Evolutionary conservation across 352 stramenopile species (phyloP).

Genomic region (Phytophthora tubulina): DNA sequence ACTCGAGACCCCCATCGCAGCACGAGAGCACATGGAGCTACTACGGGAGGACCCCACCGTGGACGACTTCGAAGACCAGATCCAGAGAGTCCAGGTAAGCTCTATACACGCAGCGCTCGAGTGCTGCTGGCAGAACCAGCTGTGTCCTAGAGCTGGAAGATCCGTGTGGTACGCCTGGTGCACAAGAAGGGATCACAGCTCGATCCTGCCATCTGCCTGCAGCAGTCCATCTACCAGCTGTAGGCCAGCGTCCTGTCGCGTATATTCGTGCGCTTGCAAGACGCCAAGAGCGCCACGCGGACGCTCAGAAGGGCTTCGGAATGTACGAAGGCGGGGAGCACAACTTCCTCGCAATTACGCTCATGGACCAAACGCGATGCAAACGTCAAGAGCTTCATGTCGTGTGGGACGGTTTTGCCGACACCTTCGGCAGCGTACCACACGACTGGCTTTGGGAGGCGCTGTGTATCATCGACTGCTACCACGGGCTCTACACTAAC

Average conservation of each 20-base stretch:
- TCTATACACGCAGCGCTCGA: constrained; percentile 19
- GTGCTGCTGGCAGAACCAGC: constrained; percentile 30
- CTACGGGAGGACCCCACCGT: background rate
- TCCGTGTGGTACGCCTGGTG: constrained; percentile 27
- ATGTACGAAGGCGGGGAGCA: constrained; percentile 45
- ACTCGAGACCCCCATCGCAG: background rate
- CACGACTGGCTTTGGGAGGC: constrained; percentile 26
- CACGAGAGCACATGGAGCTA: too few relatives aligned
- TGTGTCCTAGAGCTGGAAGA: constrained; percentile 31
- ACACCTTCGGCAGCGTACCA: constrained; percentile 37
- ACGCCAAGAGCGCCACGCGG: background rate
- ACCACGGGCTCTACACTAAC: constrained; percentile 10
- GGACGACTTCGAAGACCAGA: constrained; percentile 41
- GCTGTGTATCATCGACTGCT: constrained; percentile 22
- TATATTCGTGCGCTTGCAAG: too few relatives aligned
- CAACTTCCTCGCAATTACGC: constrained; percentile 33
- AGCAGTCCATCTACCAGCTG: constrained; percentile 49
- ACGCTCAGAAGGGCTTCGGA: constrained; percentile 40
- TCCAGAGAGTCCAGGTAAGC: background rate
- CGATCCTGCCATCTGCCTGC: constrained; percentile 37
- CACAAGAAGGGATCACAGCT: constrained; percentile 36
- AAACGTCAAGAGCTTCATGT: constrained; percentile 17
- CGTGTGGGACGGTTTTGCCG: constrained; percentile 41
- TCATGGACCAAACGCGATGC: constrained; percentile 35
- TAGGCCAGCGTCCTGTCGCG: constrained; percentile 24